These are phyloP conservation scores for Heterobasidion occidentale DNA, from an alignment of 1,284 basidiomycete genomes.

Conservation along the genomic window DNA sequence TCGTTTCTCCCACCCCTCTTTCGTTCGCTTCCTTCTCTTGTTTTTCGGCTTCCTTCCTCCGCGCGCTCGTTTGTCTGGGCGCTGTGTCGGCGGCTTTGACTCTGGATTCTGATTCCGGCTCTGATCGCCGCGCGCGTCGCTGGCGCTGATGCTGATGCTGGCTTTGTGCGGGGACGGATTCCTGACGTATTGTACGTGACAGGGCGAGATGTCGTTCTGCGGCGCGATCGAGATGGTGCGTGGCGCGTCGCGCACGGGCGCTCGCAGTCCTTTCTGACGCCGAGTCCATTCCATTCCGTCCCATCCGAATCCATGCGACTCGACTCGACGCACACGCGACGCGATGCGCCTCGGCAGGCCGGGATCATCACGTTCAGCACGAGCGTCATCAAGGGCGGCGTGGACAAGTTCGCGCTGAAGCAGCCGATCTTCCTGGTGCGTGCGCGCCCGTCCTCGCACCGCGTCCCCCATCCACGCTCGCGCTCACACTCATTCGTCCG, in stretches of 20 bases:
- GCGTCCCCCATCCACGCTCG: too few species aligned
- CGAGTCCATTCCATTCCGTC: not conserved
- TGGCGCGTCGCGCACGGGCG: not conserved
- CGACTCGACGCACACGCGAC: too few species aligned
- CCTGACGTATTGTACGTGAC: not conserved
- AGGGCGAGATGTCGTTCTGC: constrained; percentile 48
- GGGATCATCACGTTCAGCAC: constrained; percentile 71
- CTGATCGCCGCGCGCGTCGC: too few species aligned
- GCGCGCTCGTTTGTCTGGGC: not conserved
- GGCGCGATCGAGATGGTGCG: constrained; percentile 74
- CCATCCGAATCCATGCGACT: too few species aligned
- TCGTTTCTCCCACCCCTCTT: not conserved
- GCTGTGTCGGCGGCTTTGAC: too few species aligned
- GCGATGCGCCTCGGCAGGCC: constrained; percentile 33
- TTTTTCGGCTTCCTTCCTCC: not conserved
- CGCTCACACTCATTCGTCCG: not conserved
- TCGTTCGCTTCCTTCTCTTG: not conserved
- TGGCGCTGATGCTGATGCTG: too few species aligned
- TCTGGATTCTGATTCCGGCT: too few species aligned
- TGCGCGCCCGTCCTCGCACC: too few species aligned
- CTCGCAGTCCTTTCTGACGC: constrained; percentile 8
- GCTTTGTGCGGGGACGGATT: too few species aligned
- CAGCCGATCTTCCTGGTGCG: constrained; percentile 68
- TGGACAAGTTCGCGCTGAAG: constrained; percentile 68
- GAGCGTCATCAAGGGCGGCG: constrained; percentile 68